Base-by-base conservation (phyloP, 352 stramenopile genomes). In the Hyaloperonospora brassicae region DNA sequence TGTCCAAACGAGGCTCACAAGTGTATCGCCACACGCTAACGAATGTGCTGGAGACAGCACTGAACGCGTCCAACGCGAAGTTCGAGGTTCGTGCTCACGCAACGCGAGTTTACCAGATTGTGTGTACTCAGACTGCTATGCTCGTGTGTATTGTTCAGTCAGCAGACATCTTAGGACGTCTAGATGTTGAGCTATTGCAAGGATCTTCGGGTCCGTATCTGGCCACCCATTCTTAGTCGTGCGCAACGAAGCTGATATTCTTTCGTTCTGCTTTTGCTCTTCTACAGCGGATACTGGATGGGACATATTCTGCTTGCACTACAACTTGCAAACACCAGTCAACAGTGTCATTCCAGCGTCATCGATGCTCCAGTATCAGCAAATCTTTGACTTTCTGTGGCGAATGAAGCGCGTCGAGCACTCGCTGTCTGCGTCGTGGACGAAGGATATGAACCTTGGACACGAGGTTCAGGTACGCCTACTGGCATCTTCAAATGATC, bases 21-120 rank as follows among this genome's bases (percentile, higher is more conserved):
- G 84, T 99, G 25, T 98, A 98, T 66, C 86, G 89, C 1, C 95
- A 99, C 72, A 97, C 95, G 13, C 76, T 99, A 1, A 84, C 92
- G 38, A 87, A 87, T 17, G 85, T 98, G 38, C 66, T 99, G 14
- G 95, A 98, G 57, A 93, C 80, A 6, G 92, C 96, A 2, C 59
- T 99, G 44, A 90, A 96, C 50, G 79, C 84, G 42, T 98, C 93
- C 0, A 99, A 98, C 68, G 95, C 96, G 5, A 96, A 97, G 52
- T 96, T 88, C 59, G 83, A 98, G 64, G 88, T 95, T 70, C 17
- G 68, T 47, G 34, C 4, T 42, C 17, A 17, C n/a, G 5, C 12
- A 10, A 43, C 21, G 39, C 44, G 4, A 21, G 47, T 38, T 5
- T 5, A 42, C 21, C 36, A 13, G 5, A n/a, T 42, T 14, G 14